Evolutionary conservation across 768 basidiomycete genomes (phyloP).

Genomic region (Suillus paluster): DNA sequence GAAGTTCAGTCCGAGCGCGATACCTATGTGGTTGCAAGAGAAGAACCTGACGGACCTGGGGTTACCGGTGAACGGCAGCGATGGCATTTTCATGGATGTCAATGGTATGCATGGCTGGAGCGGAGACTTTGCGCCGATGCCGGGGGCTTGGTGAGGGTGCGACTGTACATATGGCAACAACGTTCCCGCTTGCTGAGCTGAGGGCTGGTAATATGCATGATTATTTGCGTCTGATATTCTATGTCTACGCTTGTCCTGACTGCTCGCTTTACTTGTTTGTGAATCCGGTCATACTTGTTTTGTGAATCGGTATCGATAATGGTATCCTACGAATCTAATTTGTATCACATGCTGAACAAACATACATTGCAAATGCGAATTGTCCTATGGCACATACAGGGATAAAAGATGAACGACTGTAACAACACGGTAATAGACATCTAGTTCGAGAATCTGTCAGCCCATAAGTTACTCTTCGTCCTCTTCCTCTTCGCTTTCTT

Average conservation of each 20-base stretch:
- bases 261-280: background rate
- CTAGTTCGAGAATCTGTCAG: background rate
- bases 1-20: constrained; percentile 76
- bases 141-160: constrained; percentile 79
- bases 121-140: constrained; percentile 74
- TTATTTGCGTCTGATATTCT: constrained; percentile 1
- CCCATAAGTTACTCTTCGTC: constrained; percentile 36
- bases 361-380: constrained; percentile 3
- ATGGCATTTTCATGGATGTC: constrained; percentile 86
- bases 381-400: background rate
- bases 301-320: constrained; percentile 5
- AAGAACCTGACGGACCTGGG: constrained; percentile 92
- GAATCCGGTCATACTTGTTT: constrained; percentile 6
- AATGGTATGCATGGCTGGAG: constrained; percentile 74
- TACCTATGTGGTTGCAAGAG: constrained; percentile 93
- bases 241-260: background rate
- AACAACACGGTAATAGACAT: background rate
- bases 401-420: background rate
- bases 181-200: background rate
- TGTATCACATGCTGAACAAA: constrained; percentile 8
- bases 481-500: constrained; percentile 76
- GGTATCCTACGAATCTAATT: background rate
- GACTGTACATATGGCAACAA: constrained; percentile 4
- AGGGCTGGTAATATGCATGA: background rate
- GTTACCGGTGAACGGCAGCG: constrained; percentile 88